Base-by-base conservation (phyloP, 768 basidiomycete species). In the Termitomyces sp. region DNA sequence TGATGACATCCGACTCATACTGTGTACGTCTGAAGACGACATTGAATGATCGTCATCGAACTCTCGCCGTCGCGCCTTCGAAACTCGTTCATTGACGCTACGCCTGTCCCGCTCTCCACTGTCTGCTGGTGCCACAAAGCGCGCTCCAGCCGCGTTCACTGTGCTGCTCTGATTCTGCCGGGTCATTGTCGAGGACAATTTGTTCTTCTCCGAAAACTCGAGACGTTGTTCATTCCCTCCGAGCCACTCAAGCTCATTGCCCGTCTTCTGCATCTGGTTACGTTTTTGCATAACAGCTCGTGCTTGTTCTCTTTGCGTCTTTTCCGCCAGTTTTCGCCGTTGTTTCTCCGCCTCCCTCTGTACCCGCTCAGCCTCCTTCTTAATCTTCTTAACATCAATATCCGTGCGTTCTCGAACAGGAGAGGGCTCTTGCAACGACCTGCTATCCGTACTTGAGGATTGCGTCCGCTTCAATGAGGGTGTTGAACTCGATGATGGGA, bases 261-360 rank as follows among this genome's bases (percentile, higher is more conserved):
- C 77, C 45, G 69, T 79, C 63, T 85, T 81, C 67, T 83, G 83
- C 65, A 93, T 80, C 63, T 87, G 85, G 59, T 83, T 87, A 62
- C 92, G 88, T 76, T 95, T 96, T 67, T 87, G 83, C 86, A 95
- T 89, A 72, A 96, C 94, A 44, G 92, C 93, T 55, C 94, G 84
- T 18, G 94, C 91, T 71, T 94, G 89, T 66, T 97, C 95, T 65
- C 86, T 84, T 60, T 91, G 86, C 67, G 77, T 86, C 65, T 84
- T 85, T 70, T 87, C 84, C 18, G 82, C 84, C 61, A 90, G 79
- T 56, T 85, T 85, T 62, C 93, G 90, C 61, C 88, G 86, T 64
- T 91, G 89, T 66, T 87, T 84, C 77, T 95, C 92, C 20, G 90
- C 89, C 71, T 95, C 93, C 58, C 82, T 83, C 56, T 85, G 84